Conservation (phyloP, 805 yeast species). For the Komagataella pseudopastoris region DNA sequence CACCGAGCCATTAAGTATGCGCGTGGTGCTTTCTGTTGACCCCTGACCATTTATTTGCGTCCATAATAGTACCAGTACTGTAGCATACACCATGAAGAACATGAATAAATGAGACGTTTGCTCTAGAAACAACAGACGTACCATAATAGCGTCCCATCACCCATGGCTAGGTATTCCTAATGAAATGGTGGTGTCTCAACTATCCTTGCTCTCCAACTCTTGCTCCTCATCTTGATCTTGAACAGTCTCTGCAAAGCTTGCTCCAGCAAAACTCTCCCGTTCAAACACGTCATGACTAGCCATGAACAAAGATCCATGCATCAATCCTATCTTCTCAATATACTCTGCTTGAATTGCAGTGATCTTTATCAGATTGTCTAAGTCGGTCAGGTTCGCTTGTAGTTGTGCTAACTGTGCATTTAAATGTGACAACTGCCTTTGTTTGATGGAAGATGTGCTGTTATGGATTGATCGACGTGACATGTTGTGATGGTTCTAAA, state of each 20-base stretch:
- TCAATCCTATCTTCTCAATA: conserved; percentile 25
- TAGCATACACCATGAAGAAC: neutral
- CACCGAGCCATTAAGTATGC: neutral
- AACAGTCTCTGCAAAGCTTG: neutral
- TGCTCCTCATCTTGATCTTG: neutral
- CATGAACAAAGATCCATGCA: conserved; percentile 24
- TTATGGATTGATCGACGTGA: neutral
- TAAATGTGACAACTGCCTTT: conserved; percentile 20
- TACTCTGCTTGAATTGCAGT: conserved; percentile 23
- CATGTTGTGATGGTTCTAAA: neutral
- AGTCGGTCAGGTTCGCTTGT: conserved; percentile 25
- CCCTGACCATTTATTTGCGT: neutral
- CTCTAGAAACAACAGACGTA: neutral
- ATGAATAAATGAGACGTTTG: neutral
- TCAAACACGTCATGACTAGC: conserved; percentile 4
- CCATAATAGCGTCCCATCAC: neutral
- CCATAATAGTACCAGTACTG: neutral
- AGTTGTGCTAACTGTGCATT: conserved; percentile 19
- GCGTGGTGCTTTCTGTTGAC: neutral
- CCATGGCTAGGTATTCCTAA: neutral
- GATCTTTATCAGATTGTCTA: conserved; percentile 23
- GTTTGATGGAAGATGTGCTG: conserved; percentile 7
- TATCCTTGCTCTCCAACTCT: neutral
- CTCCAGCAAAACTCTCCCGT: neutral
- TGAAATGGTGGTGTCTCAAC: neutral